These are phyloP conservation scores for Ustilago bromivora DNA, from an alignment of 1,284 basidiomycete genomes.

Conservation along the genomic window DNA sequence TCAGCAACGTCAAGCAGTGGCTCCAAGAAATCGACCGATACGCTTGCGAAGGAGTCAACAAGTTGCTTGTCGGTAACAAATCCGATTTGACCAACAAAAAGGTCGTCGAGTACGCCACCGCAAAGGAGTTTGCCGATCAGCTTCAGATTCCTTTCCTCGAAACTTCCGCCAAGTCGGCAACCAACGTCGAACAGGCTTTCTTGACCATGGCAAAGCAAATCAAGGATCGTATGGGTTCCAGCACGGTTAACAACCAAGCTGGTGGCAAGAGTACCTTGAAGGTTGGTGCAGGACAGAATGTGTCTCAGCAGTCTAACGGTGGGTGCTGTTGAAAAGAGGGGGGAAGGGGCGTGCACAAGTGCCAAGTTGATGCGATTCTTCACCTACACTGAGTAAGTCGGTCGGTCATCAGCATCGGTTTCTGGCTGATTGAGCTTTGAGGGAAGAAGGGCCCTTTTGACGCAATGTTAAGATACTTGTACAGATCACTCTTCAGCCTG, in stretches of 20 bases:
- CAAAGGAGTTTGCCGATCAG: slow-evolving; percentile 77
- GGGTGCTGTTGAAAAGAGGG: slow-evolving; percentile 61
- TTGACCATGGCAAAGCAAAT: slow-evolving; percentile 72
- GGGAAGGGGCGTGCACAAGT: background rate
- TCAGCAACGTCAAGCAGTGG: slow-evolving; percentile 99
- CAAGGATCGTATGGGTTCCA: slow-evolving; percentile 70
- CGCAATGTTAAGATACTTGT: slow-evolving; percentile 32
- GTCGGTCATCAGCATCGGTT: background rate
- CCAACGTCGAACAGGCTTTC: slow-evolving; percentile 72
- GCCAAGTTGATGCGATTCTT: too few relatives aligned
- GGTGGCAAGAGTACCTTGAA: slow-evolving; percentile 67
- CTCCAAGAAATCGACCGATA: slow-evolving; percentile 99
- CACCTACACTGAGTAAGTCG: too few relatives aligned
- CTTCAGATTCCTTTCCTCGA: slow-evolving; percentile 71
- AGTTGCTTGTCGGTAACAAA: slow-evolving; percentile 97
- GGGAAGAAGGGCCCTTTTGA: slow-evolving; percentile 4
- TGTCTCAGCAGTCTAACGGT: slow-evolving; percentile 57
- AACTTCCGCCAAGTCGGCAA: slow-evolving; percentile 72
- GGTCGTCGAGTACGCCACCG: slow-evolving; percentile 96
- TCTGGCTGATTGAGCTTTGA: background rate
- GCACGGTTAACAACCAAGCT: slow-evolving; percentile 63
- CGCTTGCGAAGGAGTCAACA: slow-evolving; percentile 98
- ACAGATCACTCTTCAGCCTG: slow-evolving; percentile 13
- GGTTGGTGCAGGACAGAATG: slow-evolving; percentile 68
- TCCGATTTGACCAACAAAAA: slow-evolving; percentile 97